Percentiles rank a stretch among this genome's conserved stretches.
phyloP scores from a whole-genome alignment of 352 stramenopile species.

The Globisporangium spiculum region DNA sequence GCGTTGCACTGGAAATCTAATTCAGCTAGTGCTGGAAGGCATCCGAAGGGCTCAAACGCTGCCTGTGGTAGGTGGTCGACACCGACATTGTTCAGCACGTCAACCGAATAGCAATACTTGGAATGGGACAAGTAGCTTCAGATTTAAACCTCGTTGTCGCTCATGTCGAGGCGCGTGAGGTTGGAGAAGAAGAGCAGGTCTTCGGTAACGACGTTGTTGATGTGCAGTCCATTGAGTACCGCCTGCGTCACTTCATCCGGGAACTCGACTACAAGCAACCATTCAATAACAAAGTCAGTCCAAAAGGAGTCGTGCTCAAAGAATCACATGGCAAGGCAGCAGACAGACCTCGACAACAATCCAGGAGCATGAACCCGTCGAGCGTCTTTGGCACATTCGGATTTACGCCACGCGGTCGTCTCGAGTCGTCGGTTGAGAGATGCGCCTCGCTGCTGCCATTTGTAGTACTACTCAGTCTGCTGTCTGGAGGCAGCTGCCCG shows the following conservation, averaged over 20 bases:
- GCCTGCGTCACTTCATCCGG: constrained; percentile 71
- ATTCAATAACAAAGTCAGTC: not conserved
- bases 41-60: constrained; percentile 62
- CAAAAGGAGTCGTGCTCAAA: not conserved
- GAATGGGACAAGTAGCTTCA: not conserved
- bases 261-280: constrained; percentile 56
- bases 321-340: not conserved
- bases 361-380: constrained; percentile 76
- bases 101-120: not conserved
- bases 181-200: constrained; percentile 81
- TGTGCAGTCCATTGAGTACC: constrained; percentile 56
- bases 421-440: not conserved
- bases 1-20: constrained; percentile 84
- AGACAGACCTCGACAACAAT: constrained; percentile 60
- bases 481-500: not conserved
- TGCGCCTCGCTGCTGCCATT: not conserved
- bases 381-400: constrained; percentile 44
- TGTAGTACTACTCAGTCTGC: not conserved
- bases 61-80: constrained; percentile 11
- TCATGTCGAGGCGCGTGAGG: constrained; percentile 71
- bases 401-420: constrained; percentile 15
- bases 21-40: constrained; percentile 58
- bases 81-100: not conserved
- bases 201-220: constrained; percentile 60
- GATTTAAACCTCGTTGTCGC: constrained; percentile 57